phyloP scores from a whole-genome alignment of 345 rosid species.

The Brassica incana region DNA sequence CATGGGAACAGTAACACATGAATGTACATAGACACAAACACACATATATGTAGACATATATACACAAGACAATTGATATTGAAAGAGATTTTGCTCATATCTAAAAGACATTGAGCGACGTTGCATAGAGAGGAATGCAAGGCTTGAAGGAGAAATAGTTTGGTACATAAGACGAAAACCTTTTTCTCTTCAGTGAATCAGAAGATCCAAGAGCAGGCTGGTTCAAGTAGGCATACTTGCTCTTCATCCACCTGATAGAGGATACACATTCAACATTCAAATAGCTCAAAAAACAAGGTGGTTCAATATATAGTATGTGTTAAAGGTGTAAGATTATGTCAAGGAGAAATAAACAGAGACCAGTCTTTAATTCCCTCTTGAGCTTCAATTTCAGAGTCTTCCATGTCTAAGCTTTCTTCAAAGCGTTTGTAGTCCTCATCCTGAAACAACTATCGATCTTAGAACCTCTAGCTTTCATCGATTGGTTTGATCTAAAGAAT shows the following conservation, averaged over 20 bases:
- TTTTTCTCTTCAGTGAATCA: slow-evolving; percentile 46
- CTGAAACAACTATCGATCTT: slow-evolving; percentile 35
- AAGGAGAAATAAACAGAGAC: slow-evolving; percentile 42
- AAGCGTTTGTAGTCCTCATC: slow-evolving; percentile 62
- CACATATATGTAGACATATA: neutral
- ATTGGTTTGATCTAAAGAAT: neutral
- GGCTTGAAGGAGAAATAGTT: slow-evolving; percentile 66
- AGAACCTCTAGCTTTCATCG: neutral
- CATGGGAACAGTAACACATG: slow-evolving; percentile 15
- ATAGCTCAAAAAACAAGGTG: neutral
- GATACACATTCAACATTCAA: neutral
- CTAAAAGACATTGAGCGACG: slow-evolving; percentile 63
- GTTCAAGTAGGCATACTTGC: slow-evolving; percentile 90
- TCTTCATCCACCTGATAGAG: slow-evolving; percentile 87
- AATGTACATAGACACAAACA: slow-evolving; percentile 17
- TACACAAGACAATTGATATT: slow-evolving; percentile 9
- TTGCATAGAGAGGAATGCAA: slow-evolving; percentile 50
- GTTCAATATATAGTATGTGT: neutral
- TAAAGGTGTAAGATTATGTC: neutral
- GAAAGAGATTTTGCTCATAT: slow-evolving; percentile 15
- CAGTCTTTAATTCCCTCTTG: slow-evolving; percentile 77
- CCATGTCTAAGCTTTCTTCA: slow-evolving; percentile 58
- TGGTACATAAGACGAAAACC: slow-evolving; percentile 56
- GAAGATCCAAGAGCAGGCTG: slow-evolving; percentile 65
- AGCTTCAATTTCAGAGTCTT: slow-evolving; percentile 43